Conservation (phyloP, 495 filamentous ascomycete genomes). For the Penicillium dipodomyicola region DNA sequence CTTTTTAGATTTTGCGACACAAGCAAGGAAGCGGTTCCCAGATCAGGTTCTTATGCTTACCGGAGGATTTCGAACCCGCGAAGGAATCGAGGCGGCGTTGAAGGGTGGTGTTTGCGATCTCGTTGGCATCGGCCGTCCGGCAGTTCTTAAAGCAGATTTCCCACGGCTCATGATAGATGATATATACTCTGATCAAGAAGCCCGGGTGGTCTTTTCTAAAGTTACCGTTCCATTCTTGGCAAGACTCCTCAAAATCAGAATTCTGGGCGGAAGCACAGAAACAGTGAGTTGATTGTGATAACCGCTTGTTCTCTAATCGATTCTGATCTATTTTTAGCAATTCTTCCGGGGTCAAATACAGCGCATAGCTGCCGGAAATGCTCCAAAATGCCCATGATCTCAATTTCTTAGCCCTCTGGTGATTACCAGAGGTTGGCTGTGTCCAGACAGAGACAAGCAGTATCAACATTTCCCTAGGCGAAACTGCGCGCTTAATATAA, state of each 20-base stretch:
- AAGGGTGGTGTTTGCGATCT: not conserved
- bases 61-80: not conserved
- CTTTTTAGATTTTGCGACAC: not conserved
- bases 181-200: not conserved
- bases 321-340: not conserved
- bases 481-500: too few species aligned
- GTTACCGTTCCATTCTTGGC: conserved; percentile 1
- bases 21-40: not conserved
- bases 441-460: too few species aligned
- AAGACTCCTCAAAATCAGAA: conserved; percentile 4
- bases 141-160: not conserved
- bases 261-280: not conserved
- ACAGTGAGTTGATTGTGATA: not conserved
- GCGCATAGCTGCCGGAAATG: not conserved
- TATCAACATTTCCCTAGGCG: too few species aligned
- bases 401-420: too few species aligned
- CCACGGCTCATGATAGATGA: not conserved
- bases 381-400: not conserved
- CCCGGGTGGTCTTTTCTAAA: conserved; percentile 4
- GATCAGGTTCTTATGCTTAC: not conserved
- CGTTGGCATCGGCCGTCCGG: not conserved
- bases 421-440: too few species aligned
- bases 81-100: not conserved
- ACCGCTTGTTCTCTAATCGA: not conserved
- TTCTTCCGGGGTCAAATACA: not conserved